Evolutionary conservation across 805 yeast species (phyloP).

Genomic region (Sugiyamaella mastotermitis): DNA sequence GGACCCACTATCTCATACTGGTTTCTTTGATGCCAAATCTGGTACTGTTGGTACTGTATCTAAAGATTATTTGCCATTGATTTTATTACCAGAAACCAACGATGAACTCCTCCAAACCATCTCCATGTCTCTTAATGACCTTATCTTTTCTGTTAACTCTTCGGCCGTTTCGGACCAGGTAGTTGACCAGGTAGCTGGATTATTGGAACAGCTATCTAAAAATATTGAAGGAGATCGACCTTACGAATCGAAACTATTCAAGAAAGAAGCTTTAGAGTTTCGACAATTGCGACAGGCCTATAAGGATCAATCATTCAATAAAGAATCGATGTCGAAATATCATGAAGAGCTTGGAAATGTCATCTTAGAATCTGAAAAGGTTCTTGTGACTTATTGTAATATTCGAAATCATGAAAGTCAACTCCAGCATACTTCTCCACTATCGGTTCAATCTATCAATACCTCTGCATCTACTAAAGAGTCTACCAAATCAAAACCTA

Average conservation of each 20-base stretch:
- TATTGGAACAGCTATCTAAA: slow-evolving; percentile 15
- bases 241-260: slow-evolving; percentile 15
- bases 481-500: neutral
- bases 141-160: slow-evolving; percentile 23
- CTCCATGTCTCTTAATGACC: slow-evolving; percentile 24
- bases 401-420: slow-evolving; percentile 5
- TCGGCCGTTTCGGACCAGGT: slow-evolving; percentile 21
- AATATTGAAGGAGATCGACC: slow-evolving; percentile 12
- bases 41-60: slow-evolving; percentile 20
- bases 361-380: slow-evolving; percentile 19
- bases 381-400: slow-evolving; percentile 20
- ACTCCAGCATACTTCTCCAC: neutral
- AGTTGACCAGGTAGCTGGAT: slow-evolving; percentile 16
- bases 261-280: slow-evolving; percentile 15
- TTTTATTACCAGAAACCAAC: slow-evolving; percentile 23
- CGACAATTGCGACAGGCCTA: slow-evolving; percentile 8
- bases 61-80: slow-evolving; percentile 23
- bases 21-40: slow-evolving; percentile 22
- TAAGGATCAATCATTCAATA: neutral
- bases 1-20: slow-evolving; percentile 19
- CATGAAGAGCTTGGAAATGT: slow-evolving; percentile 17
- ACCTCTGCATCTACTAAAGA: neutral
- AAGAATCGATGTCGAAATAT: slow-evolving; percentile 9
- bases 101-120: slow-evolving; percentile 20
- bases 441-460: neutral